Percentiles rank a stretch among this genome's conserved stretches.
Evolutionary conservation across 2,329 filamentous ascomycete genomes (phyloP).

Genomic region (Aspergillus sp.): DNA sequence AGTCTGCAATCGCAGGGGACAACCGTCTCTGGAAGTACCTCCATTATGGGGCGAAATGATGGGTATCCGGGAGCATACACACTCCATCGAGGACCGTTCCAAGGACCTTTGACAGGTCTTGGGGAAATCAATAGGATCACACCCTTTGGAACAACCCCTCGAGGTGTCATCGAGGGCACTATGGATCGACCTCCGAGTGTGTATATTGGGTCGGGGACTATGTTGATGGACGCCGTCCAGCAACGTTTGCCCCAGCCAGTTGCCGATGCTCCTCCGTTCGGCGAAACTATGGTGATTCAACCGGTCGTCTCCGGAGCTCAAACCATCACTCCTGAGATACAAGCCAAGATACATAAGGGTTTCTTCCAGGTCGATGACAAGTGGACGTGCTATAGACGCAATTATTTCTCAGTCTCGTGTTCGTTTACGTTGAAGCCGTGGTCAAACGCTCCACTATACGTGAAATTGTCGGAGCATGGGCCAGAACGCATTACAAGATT

Average conservation of each 20-base stretch:
- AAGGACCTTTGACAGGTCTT: conserved; percentile 34
- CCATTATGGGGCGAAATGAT: conserved; percentile 44
- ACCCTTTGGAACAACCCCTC: conserved; percentile 37
- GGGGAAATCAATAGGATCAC: conserved; percentile 38
- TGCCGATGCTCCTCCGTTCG: conserved; percentile 47
- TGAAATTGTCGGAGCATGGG: conserved; percentile 50
- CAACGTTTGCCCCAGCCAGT: conserved; percentile 33
- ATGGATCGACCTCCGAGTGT: conserved; percentile 34
- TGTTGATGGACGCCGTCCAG: conserved; percentile 30
- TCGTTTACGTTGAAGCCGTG: conserved; percentile 72
- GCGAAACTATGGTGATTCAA: conserved; percentile 41
- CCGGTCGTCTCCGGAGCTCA: conserved; percentile 38
- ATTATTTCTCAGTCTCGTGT: conserved; percentile 86
- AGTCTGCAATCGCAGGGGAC: conserved; percentile 35
- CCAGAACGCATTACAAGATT: conserved; percentile 68
- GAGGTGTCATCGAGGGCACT: conserved; percentile 32
- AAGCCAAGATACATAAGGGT: conserved; percentile 82
- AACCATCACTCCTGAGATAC: conserved; percentile 70
- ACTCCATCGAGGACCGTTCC: conserved; percentile 34
- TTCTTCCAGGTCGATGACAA: conserved; percentile 80
- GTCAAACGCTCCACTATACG: conserved; percentile 58
- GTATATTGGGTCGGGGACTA: conserved; percentile 29
- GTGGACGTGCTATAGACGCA: conserved; percentile 90
- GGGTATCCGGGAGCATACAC: conserved; percentile 38
- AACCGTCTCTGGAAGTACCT: conserved; percentile 30